These are phyloP conservation scores for Auriscalpium microsporum DNA, from an alignment of 768 basidiomycete genomes.

Conservation along the genomic window DNA sequence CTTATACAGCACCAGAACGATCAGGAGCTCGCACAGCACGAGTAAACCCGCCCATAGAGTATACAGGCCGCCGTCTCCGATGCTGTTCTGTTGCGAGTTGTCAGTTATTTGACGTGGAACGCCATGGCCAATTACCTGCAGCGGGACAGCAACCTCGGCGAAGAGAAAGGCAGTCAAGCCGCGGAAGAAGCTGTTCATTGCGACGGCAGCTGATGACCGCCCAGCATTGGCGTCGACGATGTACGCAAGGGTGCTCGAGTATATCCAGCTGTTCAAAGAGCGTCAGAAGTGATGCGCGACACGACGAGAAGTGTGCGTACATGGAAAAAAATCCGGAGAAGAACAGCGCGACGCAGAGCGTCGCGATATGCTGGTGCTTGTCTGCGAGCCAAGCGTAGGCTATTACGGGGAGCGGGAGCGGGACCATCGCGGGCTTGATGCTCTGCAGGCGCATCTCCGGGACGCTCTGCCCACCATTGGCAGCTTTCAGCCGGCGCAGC, in stretches of 20 bases:
- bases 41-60: slow-evolving; percentile 55
- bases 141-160: slow-evolving; percentile 64
- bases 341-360: slow-evolving; percentile 65
- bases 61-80: slow-evolving; percentile 79
- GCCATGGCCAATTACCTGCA: slow-evolving; percentile 40
- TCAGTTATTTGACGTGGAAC: neutral
- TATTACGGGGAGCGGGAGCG: slow-evolving; percentile 53
- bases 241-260: slow-evolving; percentile 69
- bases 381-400: slow-evolving; percentile 73
- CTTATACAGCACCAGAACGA: slow-evolving; percentile 52
- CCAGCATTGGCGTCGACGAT: slow-evolving; percentile 83
- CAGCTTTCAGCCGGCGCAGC: slow-evolving; percentile 32
- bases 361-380: slow-evolving; percentile 54
- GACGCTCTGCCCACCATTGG: slow-evolving; percentile 38
- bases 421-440: slow-evolving; percentile 45
- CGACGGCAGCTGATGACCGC: slow-evolving; percentile 66
- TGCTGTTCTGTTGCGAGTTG: slow-evolving; percentile 35
- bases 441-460: slow-evolving; percentile 67
- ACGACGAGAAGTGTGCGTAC: slow-evolving; percentile 31
- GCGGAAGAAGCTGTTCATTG: slow-evolving; percentile 69
- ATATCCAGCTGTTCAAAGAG: slow-evolving; percentile 37
- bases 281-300: slow-evolving; percentile 1
- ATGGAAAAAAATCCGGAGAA: slow-evolving; percentile 65
- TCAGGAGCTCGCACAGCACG: slow-evolving; percentile 41
- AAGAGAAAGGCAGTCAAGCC: slow-evolving; percentile 61